Conservation (phyloP, 2,329 filamentous ascomycete species). For the Didymella keratinophila region DNA sequence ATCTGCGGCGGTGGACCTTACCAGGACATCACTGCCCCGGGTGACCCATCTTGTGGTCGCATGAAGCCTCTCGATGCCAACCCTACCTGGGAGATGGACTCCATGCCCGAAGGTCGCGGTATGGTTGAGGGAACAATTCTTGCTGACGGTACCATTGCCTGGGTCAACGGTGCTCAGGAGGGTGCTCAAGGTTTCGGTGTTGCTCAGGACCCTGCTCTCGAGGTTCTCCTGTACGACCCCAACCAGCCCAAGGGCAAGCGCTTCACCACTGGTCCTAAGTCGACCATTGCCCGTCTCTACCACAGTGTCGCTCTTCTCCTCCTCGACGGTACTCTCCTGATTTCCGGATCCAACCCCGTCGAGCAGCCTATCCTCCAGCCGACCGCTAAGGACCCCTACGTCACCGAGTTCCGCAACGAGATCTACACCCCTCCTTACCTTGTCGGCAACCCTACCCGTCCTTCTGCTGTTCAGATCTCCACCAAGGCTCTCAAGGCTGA, state of each 20-base stretch:
- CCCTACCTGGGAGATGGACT: constrained; percentile 64
- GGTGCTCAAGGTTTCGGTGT: constrained; percentile 69
- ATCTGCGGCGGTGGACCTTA: constrained; percentile 68
- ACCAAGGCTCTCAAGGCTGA: constrained; percentile 55
- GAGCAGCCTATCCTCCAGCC: constrained; percentile 62
- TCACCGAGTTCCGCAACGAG: constrained; percentile 69
- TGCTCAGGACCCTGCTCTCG: constrained; percentile 61
- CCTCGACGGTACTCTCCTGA: constrained; percentile 66
- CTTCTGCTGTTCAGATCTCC: constrained; percentile 58
- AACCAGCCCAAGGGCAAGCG: constrained; percentile 59
- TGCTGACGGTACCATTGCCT: constrained; percentile 69
- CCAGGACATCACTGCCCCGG: constrained; percentile 66
- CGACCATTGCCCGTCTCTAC: constrained; percentile 61
- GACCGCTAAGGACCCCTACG: constrained; percentile 57
- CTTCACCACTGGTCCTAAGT: constrained; percentile 57
- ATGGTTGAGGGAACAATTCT: constrained; percentile 69
- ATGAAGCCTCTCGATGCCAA: constrained; percentile 60
- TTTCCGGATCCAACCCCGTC: constrained; percentile 68
- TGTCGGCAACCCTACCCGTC: constrained; percentile 60
- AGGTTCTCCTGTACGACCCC: constrained; percentile 67
- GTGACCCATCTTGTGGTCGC: constrained; percentile 65
- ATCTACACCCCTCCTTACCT: constrained; percentile 69
- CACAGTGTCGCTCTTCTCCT: constrained; percentile 68
- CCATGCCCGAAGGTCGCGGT: constrained; percentile 65
- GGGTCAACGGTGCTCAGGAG: constrained; percentile 65